Base-by-base conservation (phyloP, 192 early-diverging fungal species). In the Kappamyces sp. region DNA sequence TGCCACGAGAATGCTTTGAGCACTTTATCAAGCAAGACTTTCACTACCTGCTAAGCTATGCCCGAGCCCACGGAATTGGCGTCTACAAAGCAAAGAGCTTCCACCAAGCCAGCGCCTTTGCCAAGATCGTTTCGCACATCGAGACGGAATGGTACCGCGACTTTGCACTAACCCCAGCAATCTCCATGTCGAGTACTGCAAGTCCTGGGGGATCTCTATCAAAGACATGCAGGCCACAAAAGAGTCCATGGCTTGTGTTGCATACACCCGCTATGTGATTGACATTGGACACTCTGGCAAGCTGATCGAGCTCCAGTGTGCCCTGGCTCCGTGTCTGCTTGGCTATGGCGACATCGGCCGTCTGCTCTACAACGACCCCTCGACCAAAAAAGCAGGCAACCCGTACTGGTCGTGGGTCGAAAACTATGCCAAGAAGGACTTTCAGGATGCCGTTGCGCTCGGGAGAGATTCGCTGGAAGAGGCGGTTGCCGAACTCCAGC, bases 1-100 rank as follows among this genome's bases (percentile, higher is more conserved):
- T 93, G 41, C 74, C 77, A n/a, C 63, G 61, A 6, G 74, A 83
- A 38, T 78, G 59, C 32, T 93, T 93, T 68, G 71, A 81, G 15
- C 75, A 89, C 65, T 93, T 84, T 54, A 80, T 93, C 29, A 80
- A 84, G 51, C 91, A 93, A 64, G 91, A 93, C 67, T 91, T 91
- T 57, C 65, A 88, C 35, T 91, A 85, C 66, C 59, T 91, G 51
- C 74, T 78, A 45, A 84, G 87, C 43, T 93, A 89, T 71, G 91
- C 91, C 0, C 75, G 89, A 2, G 80, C 76, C 4, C 77, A 85
- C 40, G 84, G 86, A 9, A 68, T 93, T 42, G 87, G 85, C 7
- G 86, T 84, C 2, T 91, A 80, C 70, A 89, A 90, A 65, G 74
- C 76, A 66, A 67, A 78, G 42, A 38, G 54, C 15, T 78, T 88